These are phyloP conservation scores for Globisporangium nunn DNA, from an alignment of 352 stramenopile species.

Conservation along the genomic window DNA sequence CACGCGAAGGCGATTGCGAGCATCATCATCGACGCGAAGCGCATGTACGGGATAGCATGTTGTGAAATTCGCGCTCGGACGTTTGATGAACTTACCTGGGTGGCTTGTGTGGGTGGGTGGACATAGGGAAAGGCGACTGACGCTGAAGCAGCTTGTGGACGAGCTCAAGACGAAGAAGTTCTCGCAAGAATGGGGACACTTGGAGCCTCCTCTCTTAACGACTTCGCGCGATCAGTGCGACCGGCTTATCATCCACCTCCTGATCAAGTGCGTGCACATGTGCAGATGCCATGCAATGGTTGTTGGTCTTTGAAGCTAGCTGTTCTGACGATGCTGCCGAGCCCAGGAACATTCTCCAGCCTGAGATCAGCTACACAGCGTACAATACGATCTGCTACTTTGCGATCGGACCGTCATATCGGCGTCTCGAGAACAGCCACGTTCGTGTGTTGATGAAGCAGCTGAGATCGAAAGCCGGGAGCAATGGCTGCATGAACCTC, in stretches of 20 bases:
- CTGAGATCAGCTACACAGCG: slow-evolving; percentile 70
- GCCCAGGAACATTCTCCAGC: slow-evolving; percentile 43
- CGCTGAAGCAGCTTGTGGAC: slow-evolving; percentile 66
- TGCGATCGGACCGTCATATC: slow-evolving; percentile 31
- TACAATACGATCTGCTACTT: slow-evolving; percentile 77
- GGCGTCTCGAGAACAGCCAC: slow-evolving; percentile 13
- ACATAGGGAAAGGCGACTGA: slow-evolving; percentile 47
- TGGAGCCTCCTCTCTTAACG: slow-evolving; percentile 30
- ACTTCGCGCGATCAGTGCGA: slow-evolving; percentile 37
- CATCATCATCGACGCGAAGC: slow-evolving; percentile 37
- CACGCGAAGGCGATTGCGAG: slow-evolving; percentile 44
- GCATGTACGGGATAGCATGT: slow-evolving; percentile 21
- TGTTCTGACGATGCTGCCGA: neutral
- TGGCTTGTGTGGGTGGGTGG: neutral
- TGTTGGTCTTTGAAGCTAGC: neutral
- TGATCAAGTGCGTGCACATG: slow-evolving; percentile 15
- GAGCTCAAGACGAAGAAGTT: slow-evolving; percentile 53
- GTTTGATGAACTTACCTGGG: neutral
- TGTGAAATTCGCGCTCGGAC: neutral
- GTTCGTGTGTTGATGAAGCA: slow-evolving; percentile 15
- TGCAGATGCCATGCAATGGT: neutral
- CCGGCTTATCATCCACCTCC: slow-evolving; percentile 42
- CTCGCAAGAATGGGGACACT: slow-evolving; percentile 21
- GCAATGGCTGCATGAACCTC: too few species aligned
- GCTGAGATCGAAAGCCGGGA: neutral